Evolutionary conservation across 768 basidiomycete genomes (phyloP).

Genomic region (Terana coerulea): DNA sequence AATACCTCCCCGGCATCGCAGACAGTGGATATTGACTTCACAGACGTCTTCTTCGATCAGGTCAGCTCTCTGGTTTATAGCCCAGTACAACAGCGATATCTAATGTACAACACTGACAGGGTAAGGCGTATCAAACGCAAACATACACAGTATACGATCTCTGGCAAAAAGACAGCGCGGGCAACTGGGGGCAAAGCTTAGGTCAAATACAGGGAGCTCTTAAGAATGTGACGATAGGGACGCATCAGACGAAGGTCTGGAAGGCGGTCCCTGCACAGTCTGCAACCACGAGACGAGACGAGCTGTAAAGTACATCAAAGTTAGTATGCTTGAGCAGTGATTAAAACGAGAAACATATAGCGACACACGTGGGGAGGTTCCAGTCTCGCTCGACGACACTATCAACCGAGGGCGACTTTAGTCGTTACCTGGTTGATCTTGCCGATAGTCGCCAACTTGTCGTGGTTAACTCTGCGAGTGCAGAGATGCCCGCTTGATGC

Average conservation of each 20-base stretch:
- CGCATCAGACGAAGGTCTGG: constrained; percentile 31
- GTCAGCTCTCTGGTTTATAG: constrained; percentile 11
- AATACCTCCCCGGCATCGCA: constrained; percentile 31
- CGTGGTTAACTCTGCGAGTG: no score
- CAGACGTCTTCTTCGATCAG: constrained; percentile 33
- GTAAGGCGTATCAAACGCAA: constrained; percentile 19
- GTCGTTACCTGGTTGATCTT: constrained; percentile 2
- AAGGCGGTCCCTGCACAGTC: constrained; percentile 19
- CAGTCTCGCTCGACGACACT: no score
- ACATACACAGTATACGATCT: constrained; percentile 29
- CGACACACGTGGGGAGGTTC: not conserved
- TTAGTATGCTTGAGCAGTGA: no score
- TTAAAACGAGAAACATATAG: not conserved
- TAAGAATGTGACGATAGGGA: constrained; percentile 21
- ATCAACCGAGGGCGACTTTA: not conserved
- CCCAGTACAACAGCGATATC: not conserved
- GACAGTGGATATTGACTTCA: constrained; percentile 25
- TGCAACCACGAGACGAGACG: constrained; percentile 1
- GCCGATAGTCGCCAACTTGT: not conserved
- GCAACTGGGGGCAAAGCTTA: constrained; percentile 24
- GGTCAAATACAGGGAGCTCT: constrained; percentile 22
- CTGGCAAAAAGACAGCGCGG: constrained; percentile 29
- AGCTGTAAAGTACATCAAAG: constrained; percentile 5
- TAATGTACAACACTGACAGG: constrained; percentile 9
- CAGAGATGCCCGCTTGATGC: not conserved